Conservation (phyloP, 345 rosid species). For the Iberis pinnata region DNA sequence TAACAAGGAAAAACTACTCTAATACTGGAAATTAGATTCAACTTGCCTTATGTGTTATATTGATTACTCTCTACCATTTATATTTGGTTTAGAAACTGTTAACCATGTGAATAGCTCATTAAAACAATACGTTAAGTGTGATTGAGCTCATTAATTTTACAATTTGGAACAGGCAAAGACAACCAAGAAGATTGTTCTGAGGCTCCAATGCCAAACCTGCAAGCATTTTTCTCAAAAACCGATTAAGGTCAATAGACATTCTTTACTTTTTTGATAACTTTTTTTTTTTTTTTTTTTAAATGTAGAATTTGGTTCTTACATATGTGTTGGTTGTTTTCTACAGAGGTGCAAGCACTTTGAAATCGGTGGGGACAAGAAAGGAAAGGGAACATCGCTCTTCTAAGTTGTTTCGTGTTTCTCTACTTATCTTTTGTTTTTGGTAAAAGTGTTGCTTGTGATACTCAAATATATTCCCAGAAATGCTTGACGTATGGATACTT, state of each 20-base stretch:
- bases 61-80: too few species aligned
- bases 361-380: conserved; percentile 78
- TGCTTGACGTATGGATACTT: too few species aligned
- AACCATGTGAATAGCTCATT: not conserved
- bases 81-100: not conserved
- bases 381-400: conserved; percentile 69
- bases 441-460: not conserved
- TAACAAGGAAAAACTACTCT: conserved; percentile 5
- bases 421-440: not conserved
- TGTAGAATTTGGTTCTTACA: not conserved
- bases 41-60: too few species aligned
- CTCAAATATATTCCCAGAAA: conserved; percentile 2
- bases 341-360: conserved; percentile 84
- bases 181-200: conserved; percentile 80
- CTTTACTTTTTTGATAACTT: too few species aligned
- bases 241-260: conserved; percentile 46
- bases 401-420: conserved; percentile 16
- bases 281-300: too few species aligned
- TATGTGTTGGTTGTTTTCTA: not conserved
- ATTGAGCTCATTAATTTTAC: not conserved
- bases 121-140: not conserved
- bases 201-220: conserved; percentile 86
- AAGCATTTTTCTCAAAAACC: conserved; percentile 81
- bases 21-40: too few species aligned
- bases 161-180: conserved; percentile 58